Conservation (phyloP, 805 yeast genomes). For the Metschnikowia gelsemii region DNA sequence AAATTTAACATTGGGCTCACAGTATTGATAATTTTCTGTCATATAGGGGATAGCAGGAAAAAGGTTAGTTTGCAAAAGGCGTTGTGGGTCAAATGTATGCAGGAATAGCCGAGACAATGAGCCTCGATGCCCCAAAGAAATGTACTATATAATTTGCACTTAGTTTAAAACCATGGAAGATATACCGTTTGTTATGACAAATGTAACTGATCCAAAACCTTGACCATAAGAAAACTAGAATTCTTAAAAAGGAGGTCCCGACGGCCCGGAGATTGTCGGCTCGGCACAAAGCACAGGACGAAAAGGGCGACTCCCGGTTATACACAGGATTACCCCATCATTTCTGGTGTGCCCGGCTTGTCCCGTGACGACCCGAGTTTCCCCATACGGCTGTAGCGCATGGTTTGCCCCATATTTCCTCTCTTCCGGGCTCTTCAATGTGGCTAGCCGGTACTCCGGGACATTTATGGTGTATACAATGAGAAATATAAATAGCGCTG, state of each 20-base stretch:
- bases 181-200: too few species aligned
- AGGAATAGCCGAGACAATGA: background rate
- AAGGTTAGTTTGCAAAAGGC: too few species aligned
- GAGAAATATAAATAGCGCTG: slow-evolving; percentile 13
- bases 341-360: slow-evolving; percentile 5
- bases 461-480: slow-evolving; percentile 6
- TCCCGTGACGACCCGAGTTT: slow-evolving; percentile 15
- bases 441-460: slow-evolving; percentile 12
- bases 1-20: too few species aligned
- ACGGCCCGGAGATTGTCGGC: slow-evolving; percentile 11
- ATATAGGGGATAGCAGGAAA: too few species aligned
- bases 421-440: slow-evolving; percentile 11
- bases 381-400: slow-evolving; percentile 11
- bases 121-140: background rate
- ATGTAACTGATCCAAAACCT: too few species aligned
- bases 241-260: too few species aligned
- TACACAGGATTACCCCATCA: slow-evolving; percentile 8
- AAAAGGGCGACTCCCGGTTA: slow-evolving; percentile 3
- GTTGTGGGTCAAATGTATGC: too few species aligned
- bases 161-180: too few species aligned
- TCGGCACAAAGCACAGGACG: background rate
- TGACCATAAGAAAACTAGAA: background rate
- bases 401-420: slow-evolving; percentile 12
- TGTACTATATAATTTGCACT: too few species aligned
- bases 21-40: too few species aligned